Base-by-base conservation (phyloP, 352 stramenopile species). In the Pythium vanterpoolii region DNA sequence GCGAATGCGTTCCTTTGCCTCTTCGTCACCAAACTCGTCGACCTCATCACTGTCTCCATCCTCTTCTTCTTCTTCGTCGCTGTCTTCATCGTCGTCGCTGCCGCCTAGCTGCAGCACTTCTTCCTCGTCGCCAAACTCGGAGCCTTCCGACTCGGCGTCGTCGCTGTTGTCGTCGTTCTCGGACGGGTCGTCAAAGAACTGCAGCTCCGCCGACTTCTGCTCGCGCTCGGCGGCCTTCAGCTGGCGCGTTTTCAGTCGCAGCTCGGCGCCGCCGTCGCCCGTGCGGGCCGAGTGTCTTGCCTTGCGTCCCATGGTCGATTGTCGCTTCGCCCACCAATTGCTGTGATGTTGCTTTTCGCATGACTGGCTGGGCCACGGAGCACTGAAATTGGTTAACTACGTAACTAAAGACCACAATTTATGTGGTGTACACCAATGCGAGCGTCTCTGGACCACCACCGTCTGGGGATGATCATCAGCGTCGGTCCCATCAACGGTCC, bases 171-270 rank as follows among this genome's bases (percentile, higher is more conserved):
- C 73, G 28, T 94, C 82, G 60, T 88, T 74, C 38, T 89, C 82
- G 2, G 85, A 95, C 52, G 85, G 85, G 40, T 95, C 81, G 61
- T 93, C 85, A 51, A 81, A 90, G 72, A 95, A 93, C 60, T 79
- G 75, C n/a, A 95, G 70, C 73, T 95, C 83, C 38, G 78, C 78
- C 2, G 76, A 42, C 54, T 90, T 76, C 49, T 91, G 71, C 19
- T 62, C 77, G 24, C 72, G 65, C 68, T 89, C 64, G 8, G 80
- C 83, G 0, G 70, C 71, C 44, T 87, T 81, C 24, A 89, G 55
- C 55, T 87, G 70, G 60, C 83, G 63, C 59, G 90, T 85, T 45
- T 83, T 74, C 58, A 83, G 68, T 43, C 85, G 83, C 46, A 89
- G 43, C 73, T 93, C 81, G 13, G 68, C 81, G 43, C 81, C 83